A percentile compares a stretch with the other conserved stretches of the same genome.
Evolutionary conservation across 495 filamentous ascomycete species (phyloP).

Genomic region (Elaphomyces granulatus): DNA sequence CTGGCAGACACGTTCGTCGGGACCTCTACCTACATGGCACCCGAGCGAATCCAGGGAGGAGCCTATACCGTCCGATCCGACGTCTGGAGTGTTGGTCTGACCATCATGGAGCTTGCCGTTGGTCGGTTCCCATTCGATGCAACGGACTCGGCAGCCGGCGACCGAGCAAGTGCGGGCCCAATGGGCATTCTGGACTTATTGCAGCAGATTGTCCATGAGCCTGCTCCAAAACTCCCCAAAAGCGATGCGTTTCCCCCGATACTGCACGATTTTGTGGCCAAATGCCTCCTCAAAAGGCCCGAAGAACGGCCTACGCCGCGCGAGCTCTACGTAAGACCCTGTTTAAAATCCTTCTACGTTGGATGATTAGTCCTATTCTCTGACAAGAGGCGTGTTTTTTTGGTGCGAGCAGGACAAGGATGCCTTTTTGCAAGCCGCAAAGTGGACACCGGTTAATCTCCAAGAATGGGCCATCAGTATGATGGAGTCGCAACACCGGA

Average conservation of each 20-base stretch:
- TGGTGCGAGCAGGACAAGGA: conserved; percentile 55
- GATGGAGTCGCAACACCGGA: conserved; percentile 83
- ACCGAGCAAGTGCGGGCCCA: conserved; percentile 54
- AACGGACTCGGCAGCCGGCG: conserved; percentile 56
- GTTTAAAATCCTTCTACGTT: conserved; percentile 1
- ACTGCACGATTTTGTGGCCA: conserved; percentile 90
- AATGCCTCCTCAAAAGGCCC: conserved; percentile 80
- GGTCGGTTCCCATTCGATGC: conserved; percentile 89
- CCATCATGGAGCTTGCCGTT: conserved; percentile 92
- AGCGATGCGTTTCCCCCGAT: conserved; percentile 93
- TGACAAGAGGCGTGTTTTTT: background rate
- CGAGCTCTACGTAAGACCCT: conserved; percentile 46
- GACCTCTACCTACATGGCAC: conserved; percentile 98
- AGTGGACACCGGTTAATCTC: conserved; percentile 82
- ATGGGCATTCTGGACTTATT: conserved; percentile 92
- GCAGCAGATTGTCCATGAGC: conserved; percentile 95
- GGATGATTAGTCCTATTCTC: background rate
- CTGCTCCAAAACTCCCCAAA: conserved; percentile 83
- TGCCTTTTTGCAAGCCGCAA: conserved; percentile 84
- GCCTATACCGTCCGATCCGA: conserved; percentile 97
- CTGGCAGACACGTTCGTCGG: conserved; percentile 97
- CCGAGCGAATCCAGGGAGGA: conserved; percentile 90
- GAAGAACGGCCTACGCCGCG: conserved; percentile 81
- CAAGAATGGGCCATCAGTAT: conserved; percentile 80
- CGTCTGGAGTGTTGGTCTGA: conserved; percentile 96